Base-by-base conservation (phyloP, 768 basidiomycete species). In the Boletus reticuloceps region DNA sequence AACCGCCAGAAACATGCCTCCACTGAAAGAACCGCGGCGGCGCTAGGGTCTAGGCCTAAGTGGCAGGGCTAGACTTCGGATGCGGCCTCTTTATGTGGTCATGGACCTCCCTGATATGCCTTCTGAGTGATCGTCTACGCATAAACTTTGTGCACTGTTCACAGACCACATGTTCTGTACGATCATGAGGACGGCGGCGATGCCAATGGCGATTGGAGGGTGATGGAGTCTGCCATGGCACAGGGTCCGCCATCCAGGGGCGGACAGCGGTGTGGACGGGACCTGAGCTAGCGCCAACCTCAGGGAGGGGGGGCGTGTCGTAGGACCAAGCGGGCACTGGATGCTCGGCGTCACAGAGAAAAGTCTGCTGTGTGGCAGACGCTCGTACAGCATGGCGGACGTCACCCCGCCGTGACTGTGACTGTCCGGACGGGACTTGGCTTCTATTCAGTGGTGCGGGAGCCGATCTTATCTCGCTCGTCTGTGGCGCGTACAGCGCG, bases 81-180 rank as follows among this genome's bases (percentile, higher is more conserved):
- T 48, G 47, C 5, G 56, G 40, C 22, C 67, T 59, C 54, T 59
- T 68, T 17, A 61, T 50, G 12, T 39, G 50, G 0, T 61, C 9
- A 5, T 68, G 67, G 0, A 68, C 59, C 17, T 68, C 67, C 5
- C 31, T 55, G 0, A 56, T n/a, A 32, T 68, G 67, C 27, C 67
- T 55, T 17, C 2, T 56, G 0, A 60, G 39, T 1, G 68, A 69
- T 17, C 60, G 56, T 34, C 13, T 57, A 2, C 59, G 50, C 63
- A 68, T 59, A 0, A 0, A 0, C 40, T 63, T 68, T 1, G 25
- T 12, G 51, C 67, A 68, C 12, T 8, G 38, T 8, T 48, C 44
- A 14, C 59, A 60, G 2, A 6, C 7, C 29, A 50, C 53, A 17
- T 4, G 34, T 17, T 50, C 51, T 32, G 42, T 42, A 17, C 39